Evolutionary conservation across 192 early-diverging fungal genomes (phyloP).

Genomic region (Thamnidium elegans): DNA sequence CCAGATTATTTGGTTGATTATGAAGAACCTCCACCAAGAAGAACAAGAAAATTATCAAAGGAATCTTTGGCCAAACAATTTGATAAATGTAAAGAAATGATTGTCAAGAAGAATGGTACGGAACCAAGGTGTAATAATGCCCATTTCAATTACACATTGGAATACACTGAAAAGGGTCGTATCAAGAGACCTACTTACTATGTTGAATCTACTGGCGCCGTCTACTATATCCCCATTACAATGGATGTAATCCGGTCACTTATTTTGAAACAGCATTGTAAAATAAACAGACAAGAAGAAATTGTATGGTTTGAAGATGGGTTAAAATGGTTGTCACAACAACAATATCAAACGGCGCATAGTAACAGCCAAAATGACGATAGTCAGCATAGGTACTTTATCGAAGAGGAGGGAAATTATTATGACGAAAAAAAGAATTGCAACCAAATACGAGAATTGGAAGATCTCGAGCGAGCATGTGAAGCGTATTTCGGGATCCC

Average conservation of each 20-base stretch:
- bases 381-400: no score
- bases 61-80: background rate
- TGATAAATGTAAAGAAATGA: background rate
- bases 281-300: background rate
- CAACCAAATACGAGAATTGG: background rate
- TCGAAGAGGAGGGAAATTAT: no score
- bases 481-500: slow-evolving; percentile 13
- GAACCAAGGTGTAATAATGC: no score
- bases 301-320: slow-evolving; percentile 15
- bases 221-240: background rate
- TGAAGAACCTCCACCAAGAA: background rate
- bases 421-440: no score
- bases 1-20: slow-evolving; percentile 5
- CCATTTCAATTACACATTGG: background rate
- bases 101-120: background rate
- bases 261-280: slow-evolving; percentile 2
- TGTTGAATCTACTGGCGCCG: background rate
- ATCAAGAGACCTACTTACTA: slow-evolving; percentile 1
- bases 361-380: background rate
- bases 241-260: slow-evolving; percentile 8
- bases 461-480: slow-evolving; percentile 17
- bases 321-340: slow-evolving; percentile 5
- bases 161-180: slow-evolving; percentile 8
- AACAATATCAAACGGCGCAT: background rate
- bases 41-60: background rate